Percentiles rank a stretch among this genome's conserved stretches.
phyloP scores from a whole-genome alignment of 2,329 filamentous ascomycete genomes.

The Amauroascus verrucosus region DNA sequence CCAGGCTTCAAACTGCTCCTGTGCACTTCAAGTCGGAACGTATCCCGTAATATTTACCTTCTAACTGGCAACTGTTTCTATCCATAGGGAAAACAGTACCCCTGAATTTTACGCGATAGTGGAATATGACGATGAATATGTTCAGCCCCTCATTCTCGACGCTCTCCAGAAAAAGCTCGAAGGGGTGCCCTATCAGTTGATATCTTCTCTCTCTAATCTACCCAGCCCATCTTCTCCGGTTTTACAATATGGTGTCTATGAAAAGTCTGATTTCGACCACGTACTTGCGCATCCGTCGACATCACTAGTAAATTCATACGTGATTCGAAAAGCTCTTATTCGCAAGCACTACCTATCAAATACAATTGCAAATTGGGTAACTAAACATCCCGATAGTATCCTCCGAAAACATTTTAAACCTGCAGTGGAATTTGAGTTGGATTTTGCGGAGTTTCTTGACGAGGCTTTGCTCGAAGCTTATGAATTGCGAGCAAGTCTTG shows the following conservation, averaged over 20 bases:
- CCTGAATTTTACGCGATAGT: conserved; percentile 57
- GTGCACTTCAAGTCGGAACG: not conserved
- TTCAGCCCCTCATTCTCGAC: conserved; percentile 70
- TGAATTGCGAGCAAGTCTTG: conserved; percentile 70
- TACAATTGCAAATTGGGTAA: conserved; percentile 74
- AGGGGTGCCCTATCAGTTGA: conserved; percentile 43
- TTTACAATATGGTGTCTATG: conserved; percentile 78
- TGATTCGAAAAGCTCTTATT: conserved; percentile 92
- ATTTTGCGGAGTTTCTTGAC: conserved; percentile 93
- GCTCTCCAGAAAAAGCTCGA: conserved; percentile 59
- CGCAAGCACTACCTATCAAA: conserved; percentile 86
- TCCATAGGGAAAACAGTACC: conserved; percentile 11
- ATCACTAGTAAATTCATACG: conserved; percentile 73
- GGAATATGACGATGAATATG: conserved; percentile 78
- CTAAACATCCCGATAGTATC: conserved; percentile 65
- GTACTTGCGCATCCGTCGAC: conserved; percentile 52
- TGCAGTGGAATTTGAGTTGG: conserved; percentile 79
- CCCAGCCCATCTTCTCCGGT: conserved; percentile 41
- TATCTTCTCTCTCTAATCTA: conserved; percentile 43
- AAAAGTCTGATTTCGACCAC: conserved; percentile 74
- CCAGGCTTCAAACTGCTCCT: not conserved
- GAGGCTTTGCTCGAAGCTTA: conserved; percentile 85
- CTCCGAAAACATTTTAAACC: conserved; percentile 63
- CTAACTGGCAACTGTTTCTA: conserved; percentile 4
- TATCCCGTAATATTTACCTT: not conserved